Evolutionary conservation across 768 basidiomycete species (phyloP).

Genomic region (Pholiota microspora): DNA sequence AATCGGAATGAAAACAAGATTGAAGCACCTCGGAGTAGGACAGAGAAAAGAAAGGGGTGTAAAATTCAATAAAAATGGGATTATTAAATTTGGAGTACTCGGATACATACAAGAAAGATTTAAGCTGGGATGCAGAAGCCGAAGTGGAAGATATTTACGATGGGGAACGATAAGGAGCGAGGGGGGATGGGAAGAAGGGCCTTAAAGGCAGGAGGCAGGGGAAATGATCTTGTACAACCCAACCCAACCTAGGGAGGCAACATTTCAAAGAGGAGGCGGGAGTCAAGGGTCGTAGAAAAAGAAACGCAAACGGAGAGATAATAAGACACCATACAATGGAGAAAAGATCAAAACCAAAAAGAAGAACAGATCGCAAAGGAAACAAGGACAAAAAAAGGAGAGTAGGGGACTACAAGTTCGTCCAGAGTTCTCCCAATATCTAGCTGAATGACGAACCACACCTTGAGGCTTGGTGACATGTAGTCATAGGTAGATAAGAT

Average conservation of each 20-base stretch:
- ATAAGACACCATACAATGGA: slow-evolving; percentile 1
- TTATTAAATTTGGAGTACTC: slow-evolving; percentile 2
- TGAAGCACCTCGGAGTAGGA: too few species aligned
- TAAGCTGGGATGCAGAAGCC: too few species aligned
- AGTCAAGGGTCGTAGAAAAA: not conserved
- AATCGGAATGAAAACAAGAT: too few species aligned
- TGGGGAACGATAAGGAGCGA: too few species aligned
- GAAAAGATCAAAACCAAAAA: slow-evolving; percentile 9
- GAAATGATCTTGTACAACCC: slow-evolving; percentile 3
- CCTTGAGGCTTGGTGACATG: too few species aligned
- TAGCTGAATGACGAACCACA: too few species aligned
- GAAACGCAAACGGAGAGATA: slow-evolving; percentile 1
- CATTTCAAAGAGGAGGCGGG: not conserved
- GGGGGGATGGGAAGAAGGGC: not conserved
- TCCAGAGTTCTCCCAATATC: too few species aligned
- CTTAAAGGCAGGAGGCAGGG: not conserved
- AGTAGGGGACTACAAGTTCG: not conserved
- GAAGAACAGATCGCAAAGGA: not conserved
- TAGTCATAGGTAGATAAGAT: not conserved
- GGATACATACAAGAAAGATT: slow-evolving; percentile 6
- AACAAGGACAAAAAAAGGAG: slow-evolving; percentile 8
- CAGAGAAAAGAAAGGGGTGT: not conserved
- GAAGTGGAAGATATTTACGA: too few species aligned
- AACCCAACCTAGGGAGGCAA: not conserved
- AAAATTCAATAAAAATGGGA: not conserved